Percentiles rank a stretch among this genome's conserved stretches.
Evolutionary conservation across 2,329 filamentous ascomycete genomes (phyloP).

Genomic region (Fusarium haematococcum): DNA sequence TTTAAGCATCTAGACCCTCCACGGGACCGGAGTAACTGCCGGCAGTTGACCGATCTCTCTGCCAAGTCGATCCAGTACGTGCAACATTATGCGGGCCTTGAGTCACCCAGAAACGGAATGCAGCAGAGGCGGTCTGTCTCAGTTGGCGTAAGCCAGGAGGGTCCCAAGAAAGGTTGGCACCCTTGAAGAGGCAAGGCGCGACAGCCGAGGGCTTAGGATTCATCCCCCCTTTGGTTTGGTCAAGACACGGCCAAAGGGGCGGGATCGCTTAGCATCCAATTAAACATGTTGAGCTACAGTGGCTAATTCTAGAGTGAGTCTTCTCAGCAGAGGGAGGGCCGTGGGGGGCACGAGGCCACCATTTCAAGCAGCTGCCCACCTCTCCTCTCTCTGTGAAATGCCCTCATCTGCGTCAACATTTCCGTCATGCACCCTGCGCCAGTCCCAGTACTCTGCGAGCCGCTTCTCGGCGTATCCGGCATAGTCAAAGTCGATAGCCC

Average conservation of each 20-base stretch:
- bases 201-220: not conserved
- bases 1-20: not conserved
- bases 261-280: conserved; percentile 2
- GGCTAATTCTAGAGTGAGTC: not conserved
- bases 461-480: conserved; percentile 37
- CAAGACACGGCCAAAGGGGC: not conserved
- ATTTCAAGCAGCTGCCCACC: conserved; percentile 26
- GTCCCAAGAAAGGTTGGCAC: not conserved
- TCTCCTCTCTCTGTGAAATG: conserved; percentile 18
- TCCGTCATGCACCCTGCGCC: conserved; percentile 21
- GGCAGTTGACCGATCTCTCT: not conserved
- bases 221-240: not conserved
- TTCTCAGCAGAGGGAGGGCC: not conserved
- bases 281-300: not conserved
- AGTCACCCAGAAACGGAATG: not conserved
- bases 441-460: conserved; percentile 35
- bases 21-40: not conserved
- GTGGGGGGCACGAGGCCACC: not conserved
- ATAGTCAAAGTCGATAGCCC: conserved; percentile 40
- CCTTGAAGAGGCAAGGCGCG: not conserved
- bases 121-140: not conserved
- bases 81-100: not conserved
- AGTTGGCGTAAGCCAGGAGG: not conserved
- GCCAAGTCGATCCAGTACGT: not conserved
- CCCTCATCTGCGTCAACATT: not conserved